Conservation (phyloP, 176 grass and related monocot genomes). For the Triticum monococcum region DNA sequence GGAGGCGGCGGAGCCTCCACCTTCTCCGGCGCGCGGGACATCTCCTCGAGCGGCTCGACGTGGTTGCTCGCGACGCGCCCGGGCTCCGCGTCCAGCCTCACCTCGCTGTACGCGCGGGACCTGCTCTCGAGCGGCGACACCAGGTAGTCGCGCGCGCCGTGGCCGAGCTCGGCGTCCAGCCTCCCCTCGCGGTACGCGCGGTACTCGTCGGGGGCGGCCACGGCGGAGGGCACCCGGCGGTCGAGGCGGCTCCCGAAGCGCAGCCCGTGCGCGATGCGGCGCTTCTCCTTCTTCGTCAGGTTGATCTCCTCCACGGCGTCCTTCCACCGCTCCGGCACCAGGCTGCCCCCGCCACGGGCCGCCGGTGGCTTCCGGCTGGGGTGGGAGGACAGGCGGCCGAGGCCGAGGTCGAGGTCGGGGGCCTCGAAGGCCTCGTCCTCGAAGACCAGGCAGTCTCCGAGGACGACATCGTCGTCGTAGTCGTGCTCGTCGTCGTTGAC, state of each 20-base stretch:
- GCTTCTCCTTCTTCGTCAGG: constrained; percentile 94
- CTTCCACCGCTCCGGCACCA: constrained; percentile 84
- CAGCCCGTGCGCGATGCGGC: constrained; percentile 72
- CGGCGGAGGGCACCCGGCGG: constrained; percentile 49
- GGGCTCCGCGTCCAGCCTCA: not conserved
- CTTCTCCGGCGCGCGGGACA: constrained; percentile 13
- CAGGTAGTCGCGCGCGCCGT: constrained; percentile 33
- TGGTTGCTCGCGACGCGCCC: not conserved
- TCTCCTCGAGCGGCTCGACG: not conserved
- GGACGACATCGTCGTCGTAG: constrained; percentile 55
- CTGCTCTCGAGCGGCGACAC: constrained; percentile 24
- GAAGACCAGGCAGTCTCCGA: constrained; percentile 95
- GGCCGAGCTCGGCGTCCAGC: constrained; percentile 39
- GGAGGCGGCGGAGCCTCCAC: constrained; percentile 26
- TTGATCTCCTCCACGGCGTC: constrained; percentile 81
- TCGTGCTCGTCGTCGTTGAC: not conserved
- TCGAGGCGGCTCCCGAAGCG: constrained; percentile 77
- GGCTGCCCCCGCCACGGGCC: constrained; percentile 23
- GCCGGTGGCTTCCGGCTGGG: constrained; percentile 17
- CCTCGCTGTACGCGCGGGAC: not conserved
- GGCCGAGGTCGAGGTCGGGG: constrained; percentile 23
- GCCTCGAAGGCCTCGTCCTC: constrained; percentile 91
- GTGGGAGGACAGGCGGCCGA: not conserved
- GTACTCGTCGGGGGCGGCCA: constrained; percentile 56
- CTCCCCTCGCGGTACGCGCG: constrained; percentile 54